phyloP scores from a whole-genome alignment of 2,329 filamentous ascomycete genomes.

The Aschersonia sp. region DNA sequence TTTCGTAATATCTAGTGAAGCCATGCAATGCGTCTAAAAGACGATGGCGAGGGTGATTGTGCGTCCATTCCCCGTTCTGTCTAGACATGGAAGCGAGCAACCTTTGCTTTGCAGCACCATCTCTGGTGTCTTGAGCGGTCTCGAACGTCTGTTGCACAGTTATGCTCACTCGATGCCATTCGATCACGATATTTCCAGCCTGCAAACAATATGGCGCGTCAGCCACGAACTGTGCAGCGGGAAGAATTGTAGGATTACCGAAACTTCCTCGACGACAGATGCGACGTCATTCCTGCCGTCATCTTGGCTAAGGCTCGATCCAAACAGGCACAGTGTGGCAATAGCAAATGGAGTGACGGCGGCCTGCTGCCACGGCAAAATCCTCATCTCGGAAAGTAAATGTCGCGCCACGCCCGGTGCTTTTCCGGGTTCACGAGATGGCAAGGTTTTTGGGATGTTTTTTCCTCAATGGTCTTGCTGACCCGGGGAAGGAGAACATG shows the following conservation, averaged over 20 bases:
- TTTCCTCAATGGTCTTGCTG: too few species aligned
- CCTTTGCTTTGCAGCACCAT: constrained; percentile 15
- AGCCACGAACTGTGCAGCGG: background rate
- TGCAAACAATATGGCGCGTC: background rate
- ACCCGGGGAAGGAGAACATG: too few species aligned
- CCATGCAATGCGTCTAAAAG: constrained; percentile 24
- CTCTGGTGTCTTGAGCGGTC: constrained; percentile 9
- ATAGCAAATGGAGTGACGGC: background rate
- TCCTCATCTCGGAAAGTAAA: background rate
- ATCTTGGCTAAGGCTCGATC: background rate
- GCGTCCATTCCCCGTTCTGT: constrained; percentile 16
- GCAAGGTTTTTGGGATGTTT: too few species aligned
- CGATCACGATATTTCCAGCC: constrained; percentile 4
- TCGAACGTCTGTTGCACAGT: constrained; percentile 11
- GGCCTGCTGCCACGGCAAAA: background rate
- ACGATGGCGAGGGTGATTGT: constrained; percentile 22
- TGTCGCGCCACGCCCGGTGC: too few species aligned
- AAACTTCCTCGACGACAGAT: background rate
- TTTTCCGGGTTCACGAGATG: too few species aligned
- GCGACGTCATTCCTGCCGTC: background rate
- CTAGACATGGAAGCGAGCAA: constrained; percentile 15
- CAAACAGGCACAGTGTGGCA: background rate
- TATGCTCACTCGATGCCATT: constrained; percentile 13
- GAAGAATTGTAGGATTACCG: background rate
- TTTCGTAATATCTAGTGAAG: constrained; percentile 18